These are phyloP conservation scores for Hordeum marinum DNA, from an alignment of 176 grass and related monocot species.

Conservation along the genomic window DNA sequence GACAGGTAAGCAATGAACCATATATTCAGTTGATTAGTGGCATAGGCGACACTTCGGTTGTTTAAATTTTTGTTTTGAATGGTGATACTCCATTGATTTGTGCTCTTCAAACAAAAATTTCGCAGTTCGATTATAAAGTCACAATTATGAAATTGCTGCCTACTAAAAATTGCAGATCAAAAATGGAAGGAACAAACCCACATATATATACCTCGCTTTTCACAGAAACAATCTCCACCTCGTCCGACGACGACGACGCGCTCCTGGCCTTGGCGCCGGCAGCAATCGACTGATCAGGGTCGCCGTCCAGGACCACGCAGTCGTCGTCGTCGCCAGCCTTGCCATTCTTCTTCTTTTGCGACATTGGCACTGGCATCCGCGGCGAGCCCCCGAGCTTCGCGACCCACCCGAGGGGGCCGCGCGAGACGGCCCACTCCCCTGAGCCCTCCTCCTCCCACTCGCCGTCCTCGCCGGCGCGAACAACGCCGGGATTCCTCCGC, in stretches of 20 bases:
- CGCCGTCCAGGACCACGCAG: constrained; percentile 58
- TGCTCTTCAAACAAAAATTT: not conserved
- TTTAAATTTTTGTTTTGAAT: too few species aligned
- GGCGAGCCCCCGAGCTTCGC: not conserved
- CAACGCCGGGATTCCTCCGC: too few species aligned
- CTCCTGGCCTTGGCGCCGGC: constrained; percentile 24
- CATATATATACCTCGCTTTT: constrained; percentile 60
- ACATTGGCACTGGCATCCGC: not conserved
- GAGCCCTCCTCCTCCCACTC: not conserved
- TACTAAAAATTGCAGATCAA: too few species aligned
- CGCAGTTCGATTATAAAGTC: not conserved
- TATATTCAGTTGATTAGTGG: too few species aligned
- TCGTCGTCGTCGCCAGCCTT: constrained; percentile 44
- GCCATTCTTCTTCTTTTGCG: not conserved
- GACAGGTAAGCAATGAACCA: not conserved
- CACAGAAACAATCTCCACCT: constrained; percentile 65
- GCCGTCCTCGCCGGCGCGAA: not conserved
- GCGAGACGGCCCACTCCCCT: not conserved
- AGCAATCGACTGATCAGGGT: constrained; percentile 42
- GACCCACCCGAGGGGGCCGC: not conserved
- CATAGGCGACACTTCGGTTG: too few species aligned
- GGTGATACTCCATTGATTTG: too few species aligned
- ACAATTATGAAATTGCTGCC: too few species aligned
- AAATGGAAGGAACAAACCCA: too few species aligned
- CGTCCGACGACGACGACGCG: constrained; percentile 37